Base-by-base conservation (phyloP, 2,329 filamentous ascomycete species). In the Torrubiella hemipterigena region DNA sequence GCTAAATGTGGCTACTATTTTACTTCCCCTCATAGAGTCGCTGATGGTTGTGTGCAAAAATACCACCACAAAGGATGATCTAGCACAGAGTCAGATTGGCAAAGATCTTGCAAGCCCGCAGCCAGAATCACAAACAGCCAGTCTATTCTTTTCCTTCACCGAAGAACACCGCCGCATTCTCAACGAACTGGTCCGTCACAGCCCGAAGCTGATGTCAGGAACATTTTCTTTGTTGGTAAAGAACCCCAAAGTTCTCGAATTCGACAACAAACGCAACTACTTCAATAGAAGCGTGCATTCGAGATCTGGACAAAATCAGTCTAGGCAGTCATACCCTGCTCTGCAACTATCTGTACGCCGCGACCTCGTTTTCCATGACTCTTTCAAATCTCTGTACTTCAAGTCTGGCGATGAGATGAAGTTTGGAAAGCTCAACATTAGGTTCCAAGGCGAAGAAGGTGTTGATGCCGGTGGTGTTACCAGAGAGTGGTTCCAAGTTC, bases 21-120 rank as follows among this genome's bases (percentile, higher is more conserved):
- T 98, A 17, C 65, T 96, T 21, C 91, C 91, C 18, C 65, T 98
- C 18, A 95, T 98, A 38, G 91, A 98, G 56, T 85, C 87, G 6
- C 66, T 98, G 38, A 98, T 98, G 91, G 91, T 98, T 32, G 87
- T 98, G 17, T 98, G 93, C 70, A 98, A 96, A 65, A 96, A 96
- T 55, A 94, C 86, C 7, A 81, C 85, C 2, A 65, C 86, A 32
- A 79, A 77, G 48, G 82, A 91, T 38, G 61, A 74, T 17, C 81
- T 50, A 8, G 47, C 58, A 28, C 53, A 69, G 41, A 52, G 49
- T 47, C 52, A 68, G 52, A 34, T 56, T 22, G 59, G 54, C 39
- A 81, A 81, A 49, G 82, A 91, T 29, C 69, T 83, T 52, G 64
- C 78, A 11, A 93, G 81, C 44, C 82, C 84, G 5, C 39, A 35